Base-by-base conservation (phyloP, 2,329 filamentous ascomycete species). In the Aureobasidium lini region DNA sequence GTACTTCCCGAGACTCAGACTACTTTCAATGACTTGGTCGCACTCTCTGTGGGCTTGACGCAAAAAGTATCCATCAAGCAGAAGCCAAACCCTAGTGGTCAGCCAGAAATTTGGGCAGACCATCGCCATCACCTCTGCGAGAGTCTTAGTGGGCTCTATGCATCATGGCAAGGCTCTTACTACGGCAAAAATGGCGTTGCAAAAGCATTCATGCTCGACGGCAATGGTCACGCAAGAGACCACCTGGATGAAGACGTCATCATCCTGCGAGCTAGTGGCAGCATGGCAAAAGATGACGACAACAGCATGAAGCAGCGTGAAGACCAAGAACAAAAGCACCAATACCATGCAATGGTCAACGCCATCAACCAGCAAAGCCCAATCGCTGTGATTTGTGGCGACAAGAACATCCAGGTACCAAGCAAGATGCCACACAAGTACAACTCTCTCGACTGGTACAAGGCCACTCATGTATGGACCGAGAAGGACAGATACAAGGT, bases 401-500 rank as follows among this genome's bases (percentile, higher is more conserved):
- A 78, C 15, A 69, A 78, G 57, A 82, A 84, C 62, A 67, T 69
- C 3, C 68, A 77, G 23, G 75, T 80, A 16, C 75, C 77, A 0
- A 77, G 76, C 1, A 72, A 76, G 29, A 73, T 85, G 7, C 80
- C 81, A 0, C 77, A 85, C 60, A 73, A 78, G 0, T 90, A 85
- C 65, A 84, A 81, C 59, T 83, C 90, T 0, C 75, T 91, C 43
- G 86, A 78, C n/a, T 84, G 79, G 69, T 91, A 89, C 68, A 82
- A 84, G 50, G 75, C 88, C 11, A 87, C 85, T 0, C 75, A 86
- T 50, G 75, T 90, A 0, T 92, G 88, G 88, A 76, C 72, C 10
- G 88, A 92, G 65, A 28, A 23, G 36, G 54, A 57, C 42, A 68
- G 64, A 43, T 56, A 69, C 6, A 71, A 69, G 1, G 76, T 78